A percentile compares a stretch with the other conserved stretches of the same genome.
Evolutionary conservation across 176 grass and related monocot species (phyloP).

Genomic region (Saccharum spontaneum): DNA sequence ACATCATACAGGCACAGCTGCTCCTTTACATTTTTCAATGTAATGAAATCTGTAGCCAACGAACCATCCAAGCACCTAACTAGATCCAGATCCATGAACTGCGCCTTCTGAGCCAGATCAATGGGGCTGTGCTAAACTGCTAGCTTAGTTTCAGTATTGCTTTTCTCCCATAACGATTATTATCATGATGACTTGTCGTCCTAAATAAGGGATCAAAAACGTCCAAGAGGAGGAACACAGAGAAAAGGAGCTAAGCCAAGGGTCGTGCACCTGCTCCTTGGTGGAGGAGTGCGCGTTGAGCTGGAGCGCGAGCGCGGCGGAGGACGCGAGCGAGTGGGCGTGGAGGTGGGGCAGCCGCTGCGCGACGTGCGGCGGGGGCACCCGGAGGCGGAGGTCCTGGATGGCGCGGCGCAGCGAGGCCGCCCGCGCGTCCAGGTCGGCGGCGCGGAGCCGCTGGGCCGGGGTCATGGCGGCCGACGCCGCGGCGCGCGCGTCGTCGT

Average conservation of each 20-base stretch:
- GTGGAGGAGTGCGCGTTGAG: conserved; percentile 84
- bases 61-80: not conserved
- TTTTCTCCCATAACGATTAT: not conserved
- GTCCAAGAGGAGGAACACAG: not conserved
- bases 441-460: conserved; percentile 63
- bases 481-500: conserved; percentile 47
- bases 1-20: not conserved
- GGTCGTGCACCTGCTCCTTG: conserved; percentile 57
- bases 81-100: conserved; percentile 7
- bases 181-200: not conserved
- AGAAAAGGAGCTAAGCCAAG: not conserved
- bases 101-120: not conserved
- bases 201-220: not conserved
- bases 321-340: conserved; percentile 89
- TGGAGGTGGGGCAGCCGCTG: conserved; percentile 87
- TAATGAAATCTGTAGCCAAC: not conserved
- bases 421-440: conserved; percentile 62
- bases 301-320: conserved; percentile 73
- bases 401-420: conserved; percentile 63
- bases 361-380: conserved; percentile 76
- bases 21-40: not conserved
- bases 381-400: conserved; percentile 78
- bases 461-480: conserved; percentile 61
- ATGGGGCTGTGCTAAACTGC: not conserved
- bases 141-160: not conserved